Percentiles rank a stretch among this genome's conserved stretches.
Conservation (phyloP, 2,329 filamentous ascomycete genomes). For the Pseudogymnoascus sp. region DNA sequence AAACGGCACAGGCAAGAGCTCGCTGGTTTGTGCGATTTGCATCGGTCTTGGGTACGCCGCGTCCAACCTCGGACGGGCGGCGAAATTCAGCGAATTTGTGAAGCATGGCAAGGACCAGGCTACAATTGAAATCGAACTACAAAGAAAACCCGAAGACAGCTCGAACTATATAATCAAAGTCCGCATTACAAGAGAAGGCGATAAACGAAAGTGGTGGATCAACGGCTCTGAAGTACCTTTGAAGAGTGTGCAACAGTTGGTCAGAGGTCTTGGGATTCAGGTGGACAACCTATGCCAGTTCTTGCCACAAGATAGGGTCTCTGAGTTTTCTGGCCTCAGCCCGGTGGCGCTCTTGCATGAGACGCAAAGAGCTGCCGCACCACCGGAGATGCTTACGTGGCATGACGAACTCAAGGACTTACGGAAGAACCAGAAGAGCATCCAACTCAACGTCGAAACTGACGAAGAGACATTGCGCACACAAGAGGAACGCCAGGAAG, state of each 20-base stretch:
- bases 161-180: conserved; percentile 68
- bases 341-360: conserved; percentile 76
- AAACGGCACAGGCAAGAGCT: conserved; percentile 98
- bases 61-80: conserved; percentile 76
- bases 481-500: conserved; percentile 64
- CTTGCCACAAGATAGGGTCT: conserved; percentile 88
- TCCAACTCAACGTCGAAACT: conserved; percentile 49
- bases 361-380: conserved; percentile 82
- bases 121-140: conserved; percentile 83
- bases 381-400: conserved; percentile 70
- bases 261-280: conserved; percentile 73
- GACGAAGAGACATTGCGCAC: conserved; percentile 58
- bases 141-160: conserved; percentile 50
- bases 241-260: conserved; percentile 60
- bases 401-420: conserved; percentile 68
- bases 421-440: conserved; percentile 60
- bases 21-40: conserved; percentile 92
- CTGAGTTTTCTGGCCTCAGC: conserved; percentile 80
- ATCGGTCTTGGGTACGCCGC: conserved; percentile 81
- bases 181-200: conserved; percentile 73
- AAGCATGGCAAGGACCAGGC: conserved; percentile 78
- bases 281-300: conserved; percentile 98
- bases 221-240: conserved; percentile 58
- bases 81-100: conserved; percentile 80
- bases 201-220: conserved; percentile 70